phyloP scores from a whole-genome alignment of 305 asterid genomes.

The Fraxinus angustifolia region DNA sequence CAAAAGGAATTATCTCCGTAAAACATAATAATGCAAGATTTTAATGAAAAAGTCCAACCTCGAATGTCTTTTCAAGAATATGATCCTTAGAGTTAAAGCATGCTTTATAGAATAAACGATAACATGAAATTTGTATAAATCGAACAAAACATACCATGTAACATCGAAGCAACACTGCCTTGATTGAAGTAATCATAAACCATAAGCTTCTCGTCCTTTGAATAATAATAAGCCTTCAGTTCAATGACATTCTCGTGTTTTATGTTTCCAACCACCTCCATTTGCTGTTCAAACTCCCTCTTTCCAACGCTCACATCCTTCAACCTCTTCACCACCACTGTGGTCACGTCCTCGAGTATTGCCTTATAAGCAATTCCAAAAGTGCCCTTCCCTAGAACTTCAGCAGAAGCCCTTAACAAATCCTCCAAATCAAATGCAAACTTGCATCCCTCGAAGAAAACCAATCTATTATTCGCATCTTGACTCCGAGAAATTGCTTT shows the following conservation, averaged over 20 bases:
- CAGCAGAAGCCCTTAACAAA: slow-evolving; percentile 90
- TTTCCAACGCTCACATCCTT: slow-evolving; percentile 80
- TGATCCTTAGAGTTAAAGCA: background rate
- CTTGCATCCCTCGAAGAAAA: slow-evolving; percentile 85
- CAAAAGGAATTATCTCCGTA: background rate
- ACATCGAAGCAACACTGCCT: slow-evolving; percentile 74
- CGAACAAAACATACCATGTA: slow-evolving; percentile 55
- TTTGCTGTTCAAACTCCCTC: slow-evolving; percentile 82
- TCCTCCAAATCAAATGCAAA: slow-evolving; percentile 88
- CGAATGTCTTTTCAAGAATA: background rate
- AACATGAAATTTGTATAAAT: background rate
- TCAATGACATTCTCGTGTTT: slow-evolving; percentile 83
- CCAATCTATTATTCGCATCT: slow-evolving; percentile 67
- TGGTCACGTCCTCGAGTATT: slow-evolving; percentile 68
- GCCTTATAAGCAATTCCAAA: slow-evolving; percentile 85
- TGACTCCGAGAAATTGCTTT: slow-evolving; percentile 65
- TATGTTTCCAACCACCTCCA: slow-evolving; percentile 68
- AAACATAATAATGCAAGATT: background rate
- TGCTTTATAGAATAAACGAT: background rate
- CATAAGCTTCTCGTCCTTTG: slow-evolving; percentile 90
- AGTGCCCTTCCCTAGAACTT: slow-evolving; percentile 86
- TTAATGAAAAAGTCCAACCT: background rate
- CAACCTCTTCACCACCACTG: slow-evolving; percentile 87
- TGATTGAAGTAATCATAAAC: slow-evolving; percentile 68
- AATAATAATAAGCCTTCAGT: slow-evolving; percentile 89